phyloP scores from a whole-genome alignment of 495 filamentous ascomycete genomes.

The Cryomyces minteri region DNA sequence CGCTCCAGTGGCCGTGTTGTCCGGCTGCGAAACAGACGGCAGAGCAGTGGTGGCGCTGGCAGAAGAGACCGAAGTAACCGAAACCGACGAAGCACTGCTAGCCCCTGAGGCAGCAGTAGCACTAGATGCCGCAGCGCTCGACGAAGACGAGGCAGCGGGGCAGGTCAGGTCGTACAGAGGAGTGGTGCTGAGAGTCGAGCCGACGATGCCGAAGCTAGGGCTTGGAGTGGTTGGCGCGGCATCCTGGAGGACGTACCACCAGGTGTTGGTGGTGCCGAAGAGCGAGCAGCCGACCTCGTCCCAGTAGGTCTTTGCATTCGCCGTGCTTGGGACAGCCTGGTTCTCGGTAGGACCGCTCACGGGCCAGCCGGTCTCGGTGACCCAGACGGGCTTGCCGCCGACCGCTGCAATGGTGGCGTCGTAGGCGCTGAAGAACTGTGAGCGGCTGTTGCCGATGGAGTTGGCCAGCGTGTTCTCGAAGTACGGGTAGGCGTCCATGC shows the following conservation, averaged over 20 bases:
- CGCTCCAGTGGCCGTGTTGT: too few species aligned
- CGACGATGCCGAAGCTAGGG: constrained; percentile 53
- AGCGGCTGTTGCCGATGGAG: constrained; percentile 37
- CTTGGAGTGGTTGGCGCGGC: constrained; percentile 31
- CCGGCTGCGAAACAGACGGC: too few species aligned
- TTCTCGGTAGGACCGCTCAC: constrained; percentile 42
- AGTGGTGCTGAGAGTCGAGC: constrained; percentile 25
- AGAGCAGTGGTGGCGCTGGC: too few species aligned
- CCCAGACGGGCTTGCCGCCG: constrained; percentile 56
- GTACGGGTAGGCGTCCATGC: constrained; percentile 44
- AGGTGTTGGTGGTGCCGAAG: constrained; percentile 49
- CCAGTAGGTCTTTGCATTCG: constrained; percentile 71
- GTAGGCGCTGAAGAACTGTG: constrained; percentile 44
- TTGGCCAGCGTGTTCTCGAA: constrained; percentile 56
- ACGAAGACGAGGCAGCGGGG: not conserved
- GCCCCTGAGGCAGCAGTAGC: not conserved
- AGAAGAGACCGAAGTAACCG: too few species aligned
- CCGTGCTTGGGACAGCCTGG: constrained; percentile 38
- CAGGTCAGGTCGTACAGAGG: constrained; percentile 18
- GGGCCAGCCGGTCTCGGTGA: constrained; percentile 86
- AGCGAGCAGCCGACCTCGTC: constrained; percentile 55
- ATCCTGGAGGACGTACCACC: constrained; percentile 64
- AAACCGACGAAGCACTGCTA: too few species aligned
- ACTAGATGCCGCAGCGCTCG: not conserved
- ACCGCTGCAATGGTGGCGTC: constrained; percentile 35